Evolutionary conservation across 441 rosid genomes (phyloP), one percentile per base, ranked within the genome.

Genomic region (Geranium incanum): DNA sequence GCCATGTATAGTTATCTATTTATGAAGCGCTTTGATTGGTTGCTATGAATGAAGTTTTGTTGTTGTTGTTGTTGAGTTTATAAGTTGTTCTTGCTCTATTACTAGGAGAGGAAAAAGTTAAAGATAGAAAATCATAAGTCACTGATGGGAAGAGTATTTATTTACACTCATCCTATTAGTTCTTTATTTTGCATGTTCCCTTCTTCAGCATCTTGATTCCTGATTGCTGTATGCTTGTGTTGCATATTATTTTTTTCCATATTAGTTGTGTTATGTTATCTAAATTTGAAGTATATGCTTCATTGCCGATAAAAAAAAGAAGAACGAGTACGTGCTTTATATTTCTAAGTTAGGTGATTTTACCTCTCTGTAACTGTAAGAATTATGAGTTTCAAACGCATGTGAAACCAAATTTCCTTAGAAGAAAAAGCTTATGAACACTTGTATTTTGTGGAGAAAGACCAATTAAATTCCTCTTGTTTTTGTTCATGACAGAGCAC

Each of bases 401-500:
- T 43, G 48, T 43, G 48, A 43, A 43, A 43, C 9, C 48, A 43
- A 43, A 43, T 43, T 43, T 4, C 8, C 3, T 38, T 28, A 28
- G 6, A 15, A 50, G n/a, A 15, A 50, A 15, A 50, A 13, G 16
- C n/a, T 50, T 6, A 38, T 50, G 4, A 50, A 13, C 15, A 50
- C 59, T 0, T 50, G n/a, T 12, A 12, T 50, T 15, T 50, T 12
- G 13, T 15, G n/a, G 16, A n/a, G n/a, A 50, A 50, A 50, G 18
- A 13, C 59, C 16, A 43, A 43, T 55, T 37, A 64, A 67, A 12
- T 23, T 63, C 64, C 69, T 19, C 48, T n/a, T 9, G 6, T 69
- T 33, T 28, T 55, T 72, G 48, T 39, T 23, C 66, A 50, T 76
- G 76, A 71, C 83, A 55, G 96, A 74, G 84, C 90, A 72, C 92